phyloP scores from a whole-genome alignment of 306 rosid genomes.

The Casuarina glauca region DNA sequence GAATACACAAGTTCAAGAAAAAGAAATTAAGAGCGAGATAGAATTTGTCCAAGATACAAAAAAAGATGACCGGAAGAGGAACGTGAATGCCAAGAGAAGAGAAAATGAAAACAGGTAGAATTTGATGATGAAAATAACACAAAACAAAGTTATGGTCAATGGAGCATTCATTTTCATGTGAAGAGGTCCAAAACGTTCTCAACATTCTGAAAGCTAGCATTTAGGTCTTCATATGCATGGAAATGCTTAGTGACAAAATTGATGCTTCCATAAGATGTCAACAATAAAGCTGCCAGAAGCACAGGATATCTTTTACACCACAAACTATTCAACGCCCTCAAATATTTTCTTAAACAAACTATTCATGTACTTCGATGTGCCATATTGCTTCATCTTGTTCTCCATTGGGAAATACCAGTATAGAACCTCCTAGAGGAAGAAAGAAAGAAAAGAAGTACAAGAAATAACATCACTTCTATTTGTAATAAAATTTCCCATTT shows the following conservation, averaged over 20 bases:
- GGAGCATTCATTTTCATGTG: neutral
- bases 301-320: too few species aligned
- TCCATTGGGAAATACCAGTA: too few species aligned
- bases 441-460: too few species aligned
- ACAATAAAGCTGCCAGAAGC: neutral
- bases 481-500: too few species aligned
- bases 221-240: neutral
- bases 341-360: too few species aligned
- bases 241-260: neutral
- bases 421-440: too few species aligned
- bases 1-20: slow-evolving; percentile 18
- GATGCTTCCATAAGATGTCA: neutral
- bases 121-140: neutral
- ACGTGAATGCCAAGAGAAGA: slow-evolving; percentile 5
- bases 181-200: neutral
- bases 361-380: too few species aligned
- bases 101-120: slow-evolving; percentile 5
- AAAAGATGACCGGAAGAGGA: slow-evolving; percentile 19
- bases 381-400: too few species aligned
- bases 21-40: slow-evolving; percentile 4
- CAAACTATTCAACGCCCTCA: too few species aligned
- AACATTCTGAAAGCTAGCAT: neutral
- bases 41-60: neutral
- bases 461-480: too few species aligned
- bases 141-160: too few species aligned